Percentiles rank a stretch among this genome's conserved stretches.
These are phyloP conservation scores for Saraca asoca DNA, from an alignment of 331 rosid species.

Conservation along the genomic window DNA sequence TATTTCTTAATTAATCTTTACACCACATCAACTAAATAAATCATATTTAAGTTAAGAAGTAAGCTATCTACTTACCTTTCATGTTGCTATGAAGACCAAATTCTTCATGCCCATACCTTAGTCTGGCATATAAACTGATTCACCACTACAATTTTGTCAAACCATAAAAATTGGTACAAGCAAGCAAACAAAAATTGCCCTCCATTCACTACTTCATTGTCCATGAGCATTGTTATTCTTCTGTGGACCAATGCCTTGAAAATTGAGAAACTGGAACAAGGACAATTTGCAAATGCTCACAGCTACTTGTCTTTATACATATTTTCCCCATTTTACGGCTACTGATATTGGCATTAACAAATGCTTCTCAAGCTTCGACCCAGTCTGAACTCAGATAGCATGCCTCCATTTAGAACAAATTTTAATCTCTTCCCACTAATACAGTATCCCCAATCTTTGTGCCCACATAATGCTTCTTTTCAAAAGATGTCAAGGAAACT, in stretches of 20 bases:
- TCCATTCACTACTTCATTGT: constrained; percentile 38
- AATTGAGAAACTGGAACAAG: constrained; percentile 64
- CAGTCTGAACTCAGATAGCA: constrained; percentile 75
- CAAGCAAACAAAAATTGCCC: constrained; percentile 31
- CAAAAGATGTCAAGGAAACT: constrained; percentile 75
- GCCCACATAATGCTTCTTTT: constrained; percentile 65
- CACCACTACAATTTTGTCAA: constrained; percentile 23
- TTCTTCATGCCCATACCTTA: not conserved
- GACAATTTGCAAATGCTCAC: constrained; percentile 81
- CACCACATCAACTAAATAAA: too few species aligned
- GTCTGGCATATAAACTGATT: constrained; percentile 29
- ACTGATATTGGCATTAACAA: constrained; percentile 75
- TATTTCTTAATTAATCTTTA: too few species aligned
- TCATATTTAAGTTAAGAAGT: too few species aligned
- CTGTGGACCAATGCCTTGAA: constrained; percentile 55
- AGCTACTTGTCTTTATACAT: constrained; percentile 69
- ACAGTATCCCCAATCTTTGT: constrained; percentile 86
- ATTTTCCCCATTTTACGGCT: constrained; percentile 88
- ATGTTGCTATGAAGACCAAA: too few species aligned
- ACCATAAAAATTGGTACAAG: constrained; percentile 21
- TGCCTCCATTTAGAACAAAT: constrained; percentile 64
- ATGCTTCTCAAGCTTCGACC: constrained; percentile 58
- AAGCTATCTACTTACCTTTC: too few species aligned
- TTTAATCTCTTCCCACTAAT: constrained; percentile 79
- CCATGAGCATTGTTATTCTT: constrained; percentile 36